phyloP scores from a whole-genome alignment of 164 flowering plant genomes.

The Aristolochia contorta region DNA sequence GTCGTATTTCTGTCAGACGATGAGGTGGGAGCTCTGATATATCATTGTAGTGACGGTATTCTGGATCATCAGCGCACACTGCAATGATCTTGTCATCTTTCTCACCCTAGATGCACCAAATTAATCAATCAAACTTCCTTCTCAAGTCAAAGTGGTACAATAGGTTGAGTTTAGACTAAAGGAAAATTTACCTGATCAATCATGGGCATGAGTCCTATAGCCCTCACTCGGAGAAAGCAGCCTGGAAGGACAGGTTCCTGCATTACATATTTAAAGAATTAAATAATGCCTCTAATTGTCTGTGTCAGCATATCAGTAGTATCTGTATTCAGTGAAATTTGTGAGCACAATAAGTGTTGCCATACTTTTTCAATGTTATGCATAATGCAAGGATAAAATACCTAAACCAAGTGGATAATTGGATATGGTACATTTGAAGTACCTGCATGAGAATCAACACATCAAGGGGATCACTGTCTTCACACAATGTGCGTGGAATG shows the following conservation, averaged over 20 bases:
- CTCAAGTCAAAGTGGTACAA: not conserved
- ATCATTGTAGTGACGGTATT: conserved; percentile 52
- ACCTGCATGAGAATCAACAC: conserved; percentile 76
- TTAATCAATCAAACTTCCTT: too few species aligned
- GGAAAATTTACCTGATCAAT: conserved; percentile 32
- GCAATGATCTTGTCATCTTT: conserved; percentile 75
- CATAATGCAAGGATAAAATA: too few species aligned
- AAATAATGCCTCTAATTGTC: too few species aligned
- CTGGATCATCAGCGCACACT: conserved; percentile 77
- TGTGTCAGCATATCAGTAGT: too few species aligned
- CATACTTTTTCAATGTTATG: too few species aligned
- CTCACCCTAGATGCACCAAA: conserved; percentile 40
- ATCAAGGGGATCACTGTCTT: conserved; percentile 73
- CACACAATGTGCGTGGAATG: conserved; percentile 68
- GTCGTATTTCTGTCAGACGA: conserved; percentile 54
- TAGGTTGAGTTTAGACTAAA: not conserved
- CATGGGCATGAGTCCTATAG: conserved; percentile 69
- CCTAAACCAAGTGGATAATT: not conserved
- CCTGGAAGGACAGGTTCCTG: conserved; percentile 27
- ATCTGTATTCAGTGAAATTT: too few species aligned
- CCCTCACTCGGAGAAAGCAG: conserved; percentile 58
- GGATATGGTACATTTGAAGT: not conserved
- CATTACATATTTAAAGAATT: too few species aligned
- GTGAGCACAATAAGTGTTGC: too few species aligned
- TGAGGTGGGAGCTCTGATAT: conserved; percentile 60